These are phyloP conservation scores for Nannizzia gypsea DNA, from an alignment of 2,329 filamentous ascomycete genomes.

Conservation along the genomic window DNA sequence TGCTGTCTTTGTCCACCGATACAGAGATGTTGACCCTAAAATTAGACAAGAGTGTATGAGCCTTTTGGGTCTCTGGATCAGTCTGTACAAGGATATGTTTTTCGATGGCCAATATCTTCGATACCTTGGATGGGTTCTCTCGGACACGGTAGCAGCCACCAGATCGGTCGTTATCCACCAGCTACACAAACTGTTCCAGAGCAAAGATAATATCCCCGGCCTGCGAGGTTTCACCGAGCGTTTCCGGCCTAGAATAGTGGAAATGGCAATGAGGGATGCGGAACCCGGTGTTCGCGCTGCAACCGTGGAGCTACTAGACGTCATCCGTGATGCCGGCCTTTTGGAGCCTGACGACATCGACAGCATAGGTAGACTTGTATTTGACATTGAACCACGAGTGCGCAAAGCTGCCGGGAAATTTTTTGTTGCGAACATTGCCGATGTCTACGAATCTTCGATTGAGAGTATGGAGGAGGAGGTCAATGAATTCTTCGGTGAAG, in stretches of 20 bases:
- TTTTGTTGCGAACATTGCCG: slow-evolving; percentile 76
- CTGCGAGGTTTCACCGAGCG: slow-evolving; percentile 87
- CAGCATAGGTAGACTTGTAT: slow-evolving; percentile 72
- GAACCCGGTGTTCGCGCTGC: slow-evolving; percentile 69
- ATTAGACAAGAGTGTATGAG: slow-evolving; percentile 83
- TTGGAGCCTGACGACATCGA: slow-evolving; percentile 89
- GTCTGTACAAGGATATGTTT: slow-evolving; percentile 70
- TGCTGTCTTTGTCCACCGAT: slow-evolving; percentile 86
- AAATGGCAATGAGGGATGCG: slow-evolving; percentile 80
- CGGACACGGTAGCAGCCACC: slow-evolving; percentile 62
- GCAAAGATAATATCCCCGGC: slow-evolving; percentile 61
- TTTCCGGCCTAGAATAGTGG: slow-evolving; percentile 74
- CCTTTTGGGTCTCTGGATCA: slow-evolving; percentile 80
- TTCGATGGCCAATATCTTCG: slow-evolving; percentile 83
- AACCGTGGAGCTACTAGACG: slow-evolving; percentile 69
- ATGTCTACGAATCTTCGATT: slow-evolving; percentile 64
- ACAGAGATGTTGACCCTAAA: slow-evolving; percentile 81
- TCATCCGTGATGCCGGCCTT: slow-evolving; percentile 70
- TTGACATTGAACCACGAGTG: slow-evolving; percentile 72
- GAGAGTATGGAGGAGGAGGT: slow-evolving; percentile 76
- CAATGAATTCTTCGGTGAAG: slow-evolving; percentile 59
- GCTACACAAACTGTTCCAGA: slow-evolving; percentile 64
- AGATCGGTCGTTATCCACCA: slow-evolving; percentile 80
- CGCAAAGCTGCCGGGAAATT: slow-evolving; percentile 83
- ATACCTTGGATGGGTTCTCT: slow-evolving; percentile 92